phyloP scores from a whole-genome alignment of 306 rosid species.

The Sophora flavescens region DNA sequence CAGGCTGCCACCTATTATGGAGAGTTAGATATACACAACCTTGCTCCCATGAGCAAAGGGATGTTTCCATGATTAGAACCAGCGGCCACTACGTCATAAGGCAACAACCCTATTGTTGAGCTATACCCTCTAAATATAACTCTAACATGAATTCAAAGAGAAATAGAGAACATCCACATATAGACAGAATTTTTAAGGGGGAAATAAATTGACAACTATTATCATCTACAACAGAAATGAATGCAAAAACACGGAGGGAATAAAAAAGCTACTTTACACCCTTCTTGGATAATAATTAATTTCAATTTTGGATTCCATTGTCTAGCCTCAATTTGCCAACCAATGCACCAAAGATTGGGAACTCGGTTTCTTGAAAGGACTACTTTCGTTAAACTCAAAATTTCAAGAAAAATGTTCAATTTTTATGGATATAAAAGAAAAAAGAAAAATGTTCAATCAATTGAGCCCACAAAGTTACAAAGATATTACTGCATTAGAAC shows the following conservation, averaged over 20 bases:
- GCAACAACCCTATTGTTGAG: not conserved
- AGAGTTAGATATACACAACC: not conserved
- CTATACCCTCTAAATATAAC: not conserved
- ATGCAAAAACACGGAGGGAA: not conserved
- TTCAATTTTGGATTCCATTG: conserved; percentile 1
- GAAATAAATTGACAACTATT: not conserved
- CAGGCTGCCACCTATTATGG: conserved; percentile 32
- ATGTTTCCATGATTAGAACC: not conserved
- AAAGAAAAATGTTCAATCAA: not conserved
- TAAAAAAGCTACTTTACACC: not conserved
- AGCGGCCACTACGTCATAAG: not conserved
- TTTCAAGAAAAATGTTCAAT: not conserved
- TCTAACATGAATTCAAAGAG: not conserved
- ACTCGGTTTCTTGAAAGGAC: conserved; percentile 1
- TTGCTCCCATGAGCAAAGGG: not conserved
- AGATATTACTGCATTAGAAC: not conserved
- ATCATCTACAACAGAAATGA: not conserved
- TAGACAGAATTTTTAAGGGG: not conserved
- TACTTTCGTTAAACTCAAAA: not conserved
- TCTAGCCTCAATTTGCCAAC: not conserved
- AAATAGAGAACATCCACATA: not conserved
- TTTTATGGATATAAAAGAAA: too few species aligned
- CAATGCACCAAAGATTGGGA: conserved; percentile 1
- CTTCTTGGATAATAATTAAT: not conserved
- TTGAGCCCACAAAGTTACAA: conserved; percentile 8